phyloP scores from a whole-genome alignment of 345 rosid species.

The Gossypium australe region DNA sequence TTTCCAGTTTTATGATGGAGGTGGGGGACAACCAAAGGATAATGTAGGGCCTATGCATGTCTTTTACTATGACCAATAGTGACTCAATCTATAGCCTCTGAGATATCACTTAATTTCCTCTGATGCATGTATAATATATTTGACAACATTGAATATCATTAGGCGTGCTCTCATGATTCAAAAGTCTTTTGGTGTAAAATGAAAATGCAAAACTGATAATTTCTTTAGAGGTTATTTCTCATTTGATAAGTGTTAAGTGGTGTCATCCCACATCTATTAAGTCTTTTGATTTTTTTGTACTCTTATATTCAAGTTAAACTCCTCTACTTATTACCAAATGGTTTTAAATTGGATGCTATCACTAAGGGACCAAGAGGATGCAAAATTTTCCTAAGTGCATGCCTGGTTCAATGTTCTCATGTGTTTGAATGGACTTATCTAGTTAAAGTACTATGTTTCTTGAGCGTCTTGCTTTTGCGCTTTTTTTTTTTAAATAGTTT shows the following conservation, averaged over 20 bases:
- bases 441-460: neutral
- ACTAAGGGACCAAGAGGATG: neutral
- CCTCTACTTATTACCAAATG: neutral
- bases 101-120: too few relatives aligned
- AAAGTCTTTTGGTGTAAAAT: neutral
- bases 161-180: neutral
- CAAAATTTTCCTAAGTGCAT: neutral
- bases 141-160: slow-evolving; percentile 3
- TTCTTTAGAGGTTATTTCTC: too few relatives aligned
- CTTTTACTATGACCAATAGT: too few relatives aligned
- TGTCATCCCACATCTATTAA: neutral
- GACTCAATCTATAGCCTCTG: too few relatives aligned
- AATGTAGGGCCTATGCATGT: too few relatives aligned
- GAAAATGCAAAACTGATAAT: neutral
- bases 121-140: neutral
- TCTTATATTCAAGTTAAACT: neutral
- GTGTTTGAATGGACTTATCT: neutral
- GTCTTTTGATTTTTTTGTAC: neutral
- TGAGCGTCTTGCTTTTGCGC: neutral
- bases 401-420: neutral
- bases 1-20: too few relatives aligned
- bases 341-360: neutral
- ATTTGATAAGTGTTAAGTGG: too few relatives aligned
- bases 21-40: too few relatives aligned
- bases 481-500: neutral